Evolutionary conservation across 441 rosid species (phyloP), one percentile per base, ranked within the genome.

Genomic region (Daphne laureola): DNA sequence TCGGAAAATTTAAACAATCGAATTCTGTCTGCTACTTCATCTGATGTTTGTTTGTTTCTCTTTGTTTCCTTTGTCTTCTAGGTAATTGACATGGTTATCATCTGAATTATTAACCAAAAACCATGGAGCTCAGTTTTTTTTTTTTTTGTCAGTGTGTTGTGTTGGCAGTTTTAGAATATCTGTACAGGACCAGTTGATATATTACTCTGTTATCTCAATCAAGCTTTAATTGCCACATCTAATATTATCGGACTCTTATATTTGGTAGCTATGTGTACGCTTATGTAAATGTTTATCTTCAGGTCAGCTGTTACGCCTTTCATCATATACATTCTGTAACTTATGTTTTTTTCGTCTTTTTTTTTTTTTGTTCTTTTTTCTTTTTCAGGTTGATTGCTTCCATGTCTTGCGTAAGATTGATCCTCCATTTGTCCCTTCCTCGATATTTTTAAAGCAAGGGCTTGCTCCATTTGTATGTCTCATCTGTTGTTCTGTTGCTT

Each of bases 331-430:
- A 16, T 52, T 51, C 17, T 9, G 36, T 14, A 2, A 58, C 43
- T 18, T 58, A 9, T 61, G 46, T 51, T 45, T 51, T 21, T 53
- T 64, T 18, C n/a, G n/a, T n/a, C n/a, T n/a, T n/a, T n/a, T n/a
- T n/a, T n/a, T n/a, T n/a, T n/a, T n/a, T n/a, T n/a, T n/a, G n/a
- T n/a, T n/a, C n/a, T n/a, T 51, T 45, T 51, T 21, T 53, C 63
- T 18, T 52, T 46, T 51, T 49, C 83, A 90, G 99, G 99, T 94
- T 63, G 99, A 94, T 65, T 94, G 97, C 77, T 94, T 94, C 75
- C 99, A 94, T 64, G 97, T 94, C 61, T 78, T 94, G 66, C 90
- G 99, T 49, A 94, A 87, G 75, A 90, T 96, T 44, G 96, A 94
- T 75, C 95, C 95, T 61, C 94, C 96, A 15, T 94, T 90, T 60